Conservation (phyloP, 768 basidiomycete genomes). For the Kwoniella sp. region DNA sequence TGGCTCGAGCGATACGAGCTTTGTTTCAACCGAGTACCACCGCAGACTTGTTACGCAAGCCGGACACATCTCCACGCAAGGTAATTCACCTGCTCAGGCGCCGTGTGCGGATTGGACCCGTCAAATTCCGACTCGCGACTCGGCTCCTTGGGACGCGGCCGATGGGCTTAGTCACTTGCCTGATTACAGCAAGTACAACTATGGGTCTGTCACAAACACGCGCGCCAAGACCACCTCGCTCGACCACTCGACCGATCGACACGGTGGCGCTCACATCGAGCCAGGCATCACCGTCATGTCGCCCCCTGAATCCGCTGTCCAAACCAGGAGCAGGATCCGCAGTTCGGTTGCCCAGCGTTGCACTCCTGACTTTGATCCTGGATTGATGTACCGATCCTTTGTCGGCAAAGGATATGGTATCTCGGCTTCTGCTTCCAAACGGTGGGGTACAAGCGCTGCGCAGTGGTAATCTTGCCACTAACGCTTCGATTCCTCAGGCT, state of each 20-base stretch:
- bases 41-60: background rate
- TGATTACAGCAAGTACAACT: background rate
- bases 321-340: background rate
- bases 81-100: conserved; percentile 2
- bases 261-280: conserved; percentile 5
- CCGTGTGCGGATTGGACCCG: no score
- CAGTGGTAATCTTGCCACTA: conserved; percentile 14
- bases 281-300: conserved; percentile 18
- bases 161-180: conserved; percentile 16
- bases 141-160: no score
- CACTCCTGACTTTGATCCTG: background rate
- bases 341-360: background rate
- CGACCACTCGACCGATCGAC: background rate
- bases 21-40: conserved; percentile 6
- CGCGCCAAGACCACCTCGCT: background rate
- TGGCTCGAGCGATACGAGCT: conserved; percentile 14
- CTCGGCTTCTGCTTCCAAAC: conserved; percentile 2
- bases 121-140: no score
- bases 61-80: background rate
- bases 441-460: conserved; percentile 15
- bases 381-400: no score
- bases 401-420: conserved; percentile 1
- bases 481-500: background rate
- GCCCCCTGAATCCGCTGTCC: background rate
- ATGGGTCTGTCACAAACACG: background rate